phyloP scores from a whole-genome alignment of 768 basidiomycete species.

The Naganishia randhawae region DNA sequence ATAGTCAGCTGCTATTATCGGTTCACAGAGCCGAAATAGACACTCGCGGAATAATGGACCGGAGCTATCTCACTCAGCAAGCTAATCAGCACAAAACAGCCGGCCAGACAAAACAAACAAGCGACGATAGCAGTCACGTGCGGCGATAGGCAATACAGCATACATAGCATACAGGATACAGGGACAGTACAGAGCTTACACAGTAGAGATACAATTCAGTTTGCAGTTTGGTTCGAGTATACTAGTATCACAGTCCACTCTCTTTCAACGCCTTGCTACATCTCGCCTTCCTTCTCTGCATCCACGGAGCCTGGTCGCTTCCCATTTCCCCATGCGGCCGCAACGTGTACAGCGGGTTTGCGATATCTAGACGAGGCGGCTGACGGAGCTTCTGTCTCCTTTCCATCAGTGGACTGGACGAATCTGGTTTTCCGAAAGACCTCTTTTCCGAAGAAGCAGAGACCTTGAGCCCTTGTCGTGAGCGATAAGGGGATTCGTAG shows the following conservation, averaged over 20 bases:
- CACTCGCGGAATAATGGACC: neutral
- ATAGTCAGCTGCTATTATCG: constrained; percentile 1
- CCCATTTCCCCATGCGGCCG: neutral
- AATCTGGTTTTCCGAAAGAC: neutral
- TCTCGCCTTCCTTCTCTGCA: neutral
- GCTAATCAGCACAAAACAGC: neutral
- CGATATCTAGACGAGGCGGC: constrained; percentile 14
- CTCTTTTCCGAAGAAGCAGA: neutral
- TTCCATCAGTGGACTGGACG: constrained; percentile 12
- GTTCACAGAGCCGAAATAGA: neutral
- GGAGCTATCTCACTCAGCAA: neutral
- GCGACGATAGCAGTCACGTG: neutral
- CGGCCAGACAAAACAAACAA: neutral
- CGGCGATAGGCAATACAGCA: neutral
- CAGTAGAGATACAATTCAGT: neutral
- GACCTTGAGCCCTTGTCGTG: neutral
- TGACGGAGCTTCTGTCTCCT: neutral
- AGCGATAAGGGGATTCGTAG: constrained; percentile 14
- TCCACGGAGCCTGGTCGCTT: constrained; percentile 3
- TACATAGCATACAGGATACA: no score
- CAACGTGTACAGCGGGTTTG: constrained; percentile 13
- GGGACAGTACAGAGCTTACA: neutral
- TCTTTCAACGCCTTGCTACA: constrained; percentile 9
- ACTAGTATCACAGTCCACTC: neutral
- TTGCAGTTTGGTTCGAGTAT: neutral